Evolutionary conservation across 2,329 filamentous ascomycete genomes (phyloP), one percentile per base, ranked within the genome.

Genomic region (Leptographium lundbergii): DNA sequence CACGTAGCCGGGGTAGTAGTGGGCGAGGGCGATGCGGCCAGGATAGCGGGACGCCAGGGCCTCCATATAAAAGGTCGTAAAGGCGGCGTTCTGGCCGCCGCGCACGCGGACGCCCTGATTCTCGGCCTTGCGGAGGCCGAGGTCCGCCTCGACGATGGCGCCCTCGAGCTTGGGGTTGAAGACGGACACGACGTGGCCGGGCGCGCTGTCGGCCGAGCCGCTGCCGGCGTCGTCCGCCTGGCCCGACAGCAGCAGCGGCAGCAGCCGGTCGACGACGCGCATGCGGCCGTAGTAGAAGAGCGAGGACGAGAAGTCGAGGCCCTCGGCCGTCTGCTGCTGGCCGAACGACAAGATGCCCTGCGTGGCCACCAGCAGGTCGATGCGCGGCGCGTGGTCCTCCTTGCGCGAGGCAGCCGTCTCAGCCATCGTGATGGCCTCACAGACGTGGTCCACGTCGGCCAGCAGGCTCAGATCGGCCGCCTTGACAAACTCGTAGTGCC

Each of bases 311-410:
- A 57, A 48, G n/a, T 73, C 65, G 4, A 72, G 64, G 34, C 66
- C 66, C 60, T 73, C 70, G 11, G 59, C 45, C 0, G 69, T 72
- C 57, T 69, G 69, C 68, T 32, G 24, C 11, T 53, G 32, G 3
- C 11, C 10, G 17, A 29, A 4, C 6, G 47, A 59, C 6, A 65
- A 24, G 24, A 65, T 56, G 22, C 65, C 70, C 54, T 70, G 68
- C 32, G 64, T 66, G 62, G 67, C 63, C 24, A 71, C 67, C 27
- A 74, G 53, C 19, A 69, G 64, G 62, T 73, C 71, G 25, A 73
- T 57, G 59, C 68, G 68, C 24, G 69, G 25, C 11, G 22, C 34
- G 36, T 54, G 53, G 11, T 42, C 53, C 6, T 53, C 62, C 4
- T 14, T 47, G 19, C 63, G 51, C 19, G 60, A 42, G 2, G 56